Conservation (phyloP, 164 flowering plant species). For the Umbilicus rupestris region DNA sequence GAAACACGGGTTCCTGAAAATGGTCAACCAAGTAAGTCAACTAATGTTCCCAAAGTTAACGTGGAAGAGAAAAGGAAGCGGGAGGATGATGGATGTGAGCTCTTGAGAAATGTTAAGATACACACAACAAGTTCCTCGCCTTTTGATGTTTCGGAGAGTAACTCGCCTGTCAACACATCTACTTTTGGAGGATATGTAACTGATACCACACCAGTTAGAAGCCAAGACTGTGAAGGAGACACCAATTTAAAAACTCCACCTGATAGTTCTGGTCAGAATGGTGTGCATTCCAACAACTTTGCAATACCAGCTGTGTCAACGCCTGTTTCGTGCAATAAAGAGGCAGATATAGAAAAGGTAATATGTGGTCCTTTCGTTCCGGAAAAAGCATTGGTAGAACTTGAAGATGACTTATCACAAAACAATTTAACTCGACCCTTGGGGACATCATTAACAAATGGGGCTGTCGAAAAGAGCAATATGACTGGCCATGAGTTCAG, state of each 20-base stretch:
- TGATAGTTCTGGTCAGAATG: neutral
- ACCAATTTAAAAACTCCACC: constrained; percentile 7
- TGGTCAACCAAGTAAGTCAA: constrained; percentile 20
- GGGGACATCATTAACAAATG: constrained; percentile 14
- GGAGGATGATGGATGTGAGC: constrained; percentile 18
- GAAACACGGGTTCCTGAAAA: constrained; percentile 10
- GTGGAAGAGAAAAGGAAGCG: constrained; percentile 32
- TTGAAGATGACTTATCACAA: constrained; percentile 36
- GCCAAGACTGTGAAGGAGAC: constrained; percentile 14
- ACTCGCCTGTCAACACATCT: constrained; percentile 10
- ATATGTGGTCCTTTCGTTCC: constrained; percentile 26
- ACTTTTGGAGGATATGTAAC: constrained; percentile 13
- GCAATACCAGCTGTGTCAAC: constrained; percentile 8
- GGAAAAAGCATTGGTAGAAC: constrained; percentile 28
- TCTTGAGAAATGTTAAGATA: constrained; percentile 12
- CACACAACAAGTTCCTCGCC: constrained; percentile 7
- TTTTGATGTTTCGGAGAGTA: constrained; percentile 13
- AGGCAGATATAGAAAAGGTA: constrained; percentile 45
- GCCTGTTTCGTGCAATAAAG: constrained; percentile 24
- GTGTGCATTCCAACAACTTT: neutral
- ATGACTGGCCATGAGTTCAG: constrained; percentile 13
- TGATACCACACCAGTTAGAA: constrained; percentile 7
- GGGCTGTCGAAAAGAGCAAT: constrained; percentile 10
- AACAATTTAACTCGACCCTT: constrained; percentile 18
- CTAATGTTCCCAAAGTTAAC: constrained; percentile 21